Base-by-base conservation (phyloP, 2,329 filamentous ascomycete genomes). In the Arthroderma sp. region DNA sequence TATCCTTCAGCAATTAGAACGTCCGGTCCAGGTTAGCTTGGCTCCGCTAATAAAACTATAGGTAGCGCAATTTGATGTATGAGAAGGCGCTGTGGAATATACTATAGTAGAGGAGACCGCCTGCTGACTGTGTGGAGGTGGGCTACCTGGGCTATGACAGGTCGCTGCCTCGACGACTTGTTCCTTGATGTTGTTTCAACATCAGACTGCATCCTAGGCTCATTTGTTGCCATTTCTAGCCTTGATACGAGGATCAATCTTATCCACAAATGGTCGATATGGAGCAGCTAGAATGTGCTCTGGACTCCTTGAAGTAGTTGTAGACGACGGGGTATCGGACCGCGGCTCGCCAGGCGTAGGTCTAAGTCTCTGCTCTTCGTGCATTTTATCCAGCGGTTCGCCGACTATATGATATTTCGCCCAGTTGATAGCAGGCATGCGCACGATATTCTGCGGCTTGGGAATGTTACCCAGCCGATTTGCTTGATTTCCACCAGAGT, bases 361-460 rank as follows among this genome's bases (percentile, higher is more conserved):
- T 56, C 81, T 79, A 53, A 76, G 73, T 55, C 84, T 74, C 72
- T 96, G 90, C 66, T 95, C 87, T 54, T 83, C 80, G 69, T 96
- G 91, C 61, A 96, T 76, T 68, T 84, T 87, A 70, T 96, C 89
- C 37, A 96, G 77, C 1, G 88, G 82, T 59, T 88, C 85, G 53
- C 89, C 91, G 2, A 93, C 83, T n/a, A 96, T 79, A 64, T 88
- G 88, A 70, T 97, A 97, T 68, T 95, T 91, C 11, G 84, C 82
- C 91, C 91, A 97, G 74, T 96, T 95, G 66, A 97, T 85, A 7
- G 88, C 86, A 7, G 91, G 91, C 73, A 85, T 89, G 41, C 91
- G 84, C 25, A 94, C 85, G 0, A 97, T 76, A 63, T 87, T 87
- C 70, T 96, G 91, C 5, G 87, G 83, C 13, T 79, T 80, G 0